Evolutionary conservation across 345 rosid genomes (phyloP).

Genomic region (Gossypium rotundifolium): DNA sequence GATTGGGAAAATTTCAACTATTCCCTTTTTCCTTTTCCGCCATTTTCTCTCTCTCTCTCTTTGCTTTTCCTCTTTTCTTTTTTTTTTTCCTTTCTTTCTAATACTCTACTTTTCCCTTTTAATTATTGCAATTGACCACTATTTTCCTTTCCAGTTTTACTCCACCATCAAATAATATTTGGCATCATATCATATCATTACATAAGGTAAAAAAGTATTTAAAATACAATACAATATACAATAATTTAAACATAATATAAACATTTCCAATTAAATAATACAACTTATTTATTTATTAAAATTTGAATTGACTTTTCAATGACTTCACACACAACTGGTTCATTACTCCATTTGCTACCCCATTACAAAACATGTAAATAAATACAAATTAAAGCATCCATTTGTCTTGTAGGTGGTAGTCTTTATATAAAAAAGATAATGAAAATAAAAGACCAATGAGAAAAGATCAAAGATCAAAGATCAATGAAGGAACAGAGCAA

Average conservation of each 20-base stretch:
- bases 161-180: background rate
- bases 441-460: conserved; percentile 1
- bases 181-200: background rate
- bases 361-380: background rate
- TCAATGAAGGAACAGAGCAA: background rate
- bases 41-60: background rate
- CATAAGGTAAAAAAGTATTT: too few relatives aligned
- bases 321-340: background rate
- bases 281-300: too few relatives aligned
- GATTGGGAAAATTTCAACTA: background rate
- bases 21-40: background rate
- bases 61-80: too few relatives aligned
- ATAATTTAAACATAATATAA: too few relatives aligned
- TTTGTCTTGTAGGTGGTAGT: background rate
- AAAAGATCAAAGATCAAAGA: background rate
- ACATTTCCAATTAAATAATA: too few relatives aligned
- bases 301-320: background rate
- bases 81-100: too few relatives aligned
- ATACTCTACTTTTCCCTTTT: too few relatives aligned
- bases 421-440: too few relatives aligned
- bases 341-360: background rate
- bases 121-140: too few relatives aligned
- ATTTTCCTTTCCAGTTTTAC: background rate
- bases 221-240: too few relatives aligned
- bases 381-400: background rate